Evolutionary conservation across 257 asterid genomes (phyloP).

Genomic region (Nicotiana otophora): DNA sequence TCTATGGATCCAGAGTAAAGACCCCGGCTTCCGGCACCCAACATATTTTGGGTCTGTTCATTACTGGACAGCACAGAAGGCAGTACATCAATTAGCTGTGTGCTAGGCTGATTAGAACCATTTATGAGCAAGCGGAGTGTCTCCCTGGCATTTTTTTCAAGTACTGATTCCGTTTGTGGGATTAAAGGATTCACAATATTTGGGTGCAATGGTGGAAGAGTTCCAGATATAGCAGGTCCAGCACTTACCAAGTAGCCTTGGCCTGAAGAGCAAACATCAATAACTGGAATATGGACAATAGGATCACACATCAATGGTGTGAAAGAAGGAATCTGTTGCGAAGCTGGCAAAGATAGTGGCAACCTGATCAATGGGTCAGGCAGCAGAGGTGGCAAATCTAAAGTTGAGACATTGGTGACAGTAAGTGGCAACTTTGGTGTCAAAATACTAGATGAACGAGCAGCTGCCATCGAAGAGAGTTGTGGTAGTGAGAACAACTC

Average conservation of each 20-base stretch:
- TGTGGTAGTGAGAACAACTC: constrained; percentile 53
- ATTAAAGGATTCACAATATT: constrained; percentile 48
- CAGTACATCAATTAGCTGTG: constrained; percentile 44
- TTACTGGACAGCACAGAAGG: constrained; percentile 43
- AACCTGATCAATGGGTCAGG: constrained; percentile 51
- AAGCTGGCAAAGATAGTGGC: constrained; percentile 34
- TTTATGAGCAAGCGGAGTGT: constrained; percentile 81
- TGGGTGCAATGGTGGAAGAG: constrained; percentile 48
- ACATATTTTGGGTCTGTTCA: constrained; percentile 31
- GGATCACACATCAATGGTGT: constrained; percentile 88
- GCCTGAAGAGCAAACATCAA: constrained; percentile 84
- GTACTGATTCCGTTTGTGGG: constrained; percentile 50
- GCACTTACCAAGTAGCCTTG: constrained; percentile 91
- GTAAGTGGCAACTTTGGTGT: constrained; percentile 35
- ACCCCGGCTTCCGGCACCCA: constrained; percentile 69
- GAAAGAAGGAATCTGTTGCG: constrained; percentile 77
- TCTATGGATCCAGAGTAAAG: constrained; percentile 53
- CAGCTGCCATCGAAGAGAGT: constrained; percentile 48
- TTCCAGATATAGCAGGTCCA: constrained; percentile 56
- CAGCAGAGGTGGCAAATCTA: constrained; percentile 62
- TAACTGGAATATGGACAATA: constrained; percentile 85
- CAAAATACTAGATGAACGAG: constrained; percentile 38
- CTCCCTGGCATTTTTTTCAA: constrained; percentile 82
- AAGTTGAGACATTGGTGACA: constrained; percentile 35
- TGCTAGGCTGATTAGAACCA: constrained; percentile 57